Evolutionary conservation across 345 rosid genomes (phyloP).

Genomic region (Alliaria petiolata): DNA sequence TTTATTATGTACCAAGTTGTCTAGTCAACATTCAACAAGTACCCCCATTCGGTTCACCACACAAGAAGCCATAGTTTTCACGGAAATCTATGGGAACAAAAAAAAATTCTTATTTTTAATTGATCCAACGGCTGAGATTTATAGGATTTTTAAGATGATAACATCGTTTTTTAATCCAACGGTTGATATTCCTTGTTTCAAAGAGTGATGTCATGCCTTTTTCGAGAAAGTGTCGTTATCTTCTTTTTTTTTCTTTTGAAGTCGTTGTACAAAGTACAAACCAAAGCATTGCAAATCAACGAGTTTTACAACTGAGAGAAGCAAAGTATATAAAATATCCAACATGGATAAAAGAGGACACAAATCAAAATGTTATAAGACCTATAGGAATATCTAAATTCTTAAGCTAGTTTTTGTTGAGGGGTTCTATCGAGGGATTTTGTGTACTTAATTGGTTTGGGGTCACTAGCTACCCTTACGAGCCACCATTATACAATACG

Average conservation of each 20-base stretch:
- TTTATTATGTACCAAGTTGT: conserved; percentile 8
- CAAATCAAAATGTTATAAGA: neutral
- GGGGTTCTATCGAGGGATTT: too few species aligned
- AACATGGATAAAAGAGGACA: neutral
- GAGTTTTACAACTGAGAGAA: neutral
- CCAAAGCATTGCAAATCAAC: too few species aligned
- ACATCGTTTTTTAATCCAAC: neutral
- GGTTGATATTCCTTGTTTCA: neutral
- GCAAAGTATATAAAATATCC: neutral
- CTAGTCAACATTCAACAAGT: conserved; percentile 6
- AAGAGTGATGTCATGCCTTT: neutral
- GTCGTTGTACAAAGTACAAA: neutral
- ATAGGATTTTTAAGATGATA: neutral
- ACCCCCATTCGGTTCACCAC: conserved; percentile 1
- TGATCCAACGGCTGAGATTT: neutral
- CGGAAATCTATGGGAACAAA: neutral
- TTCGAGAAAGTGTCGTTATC: neutral
- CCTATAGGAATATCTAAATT: too few species aligned
- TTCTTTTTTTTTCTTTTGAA: neutral
- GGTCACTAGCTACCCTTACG: too few species aligned
- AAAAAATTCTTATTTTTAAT: neutral
- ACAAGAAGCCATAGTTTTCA: neutral
- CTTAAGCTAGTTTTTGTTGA: too few species aligned
- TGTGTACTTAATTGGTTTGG: too few species aligned
- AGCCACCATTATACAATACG: neutral